Evolutionary conservation across 768 basidiomycete genomes (phyloP).

Genomic region (Suillus clintonianus): DNA sequence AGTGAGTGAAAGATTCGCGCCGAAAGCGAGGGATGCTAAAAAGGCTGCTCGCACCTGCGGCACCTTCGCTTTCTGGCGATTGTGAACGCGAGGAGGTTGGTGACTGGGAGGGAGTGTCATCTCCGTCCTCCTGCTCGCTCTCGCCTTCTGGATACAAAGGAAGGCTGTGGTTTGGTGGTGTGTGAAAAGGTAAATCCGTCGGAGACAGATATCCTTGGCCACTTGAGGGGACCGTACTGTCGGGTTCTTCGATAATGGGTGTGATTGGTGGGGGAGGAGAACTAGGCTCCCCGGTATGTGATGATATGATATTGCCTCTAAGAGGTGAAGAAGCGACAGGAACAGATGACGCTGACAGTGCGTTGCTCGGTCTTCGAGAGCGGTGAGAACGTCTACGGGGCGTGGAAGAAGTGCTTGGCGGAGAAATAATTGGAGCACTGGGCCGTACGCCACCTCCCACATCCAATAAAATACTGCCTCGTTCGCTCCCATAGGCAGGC

Average conservation of each 20-base stretch:
- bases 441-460: slow-evolving; percentile 54
- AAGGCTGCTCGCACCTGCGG: slow-evolving; percentile 82
- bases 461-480: slow-evolving; percentile 93
- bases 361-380: slow-evolving; percentile 53
- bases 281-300: slow-evolving; percentile 48
- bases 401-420: slow-evolving; percentile 42
- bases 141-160: slow-evolving; percentile 42
- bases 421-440: slow-evolving; percentile 43
- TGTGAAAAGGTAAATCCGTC: slow-evolving; percentile 64
- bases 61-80: slow-evolving; percentile 52
- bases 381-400: slow-evolving; percentile 58
- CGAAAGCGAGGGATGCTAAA: slow-evolving; percentile 75
- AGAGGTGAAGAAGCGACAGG: slow-evolving; percentile 68
- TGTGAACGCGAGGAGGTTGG: slow-evolving; percentile 52
- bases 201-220: slow-evolving; percentile 58
- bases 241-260: slow-evolving; percentile 68
- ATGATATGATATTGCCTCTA: slow-evolving; percentile 48
- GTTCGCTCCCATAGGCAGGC: slow-evolving; percentile 95
- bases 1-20: slow-evolving; percentile 66
- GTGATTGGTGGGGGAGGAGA: slow-evolving; percentile 69
- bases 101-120: slow-evolving; percentile 20
- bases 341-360: slow-evolving; percentile 30
- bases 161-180: slow-evolving; percentile 48
- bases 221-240: slow-evolving; percentile 53
- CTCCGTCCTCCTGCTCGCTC: slow-evolving; percentile 24